These are phyloP conservation scores for Multifurca ochricompacta DNA, from an alignment of 768 basidiomycete species.

Conservation along the genomic window DNA sequence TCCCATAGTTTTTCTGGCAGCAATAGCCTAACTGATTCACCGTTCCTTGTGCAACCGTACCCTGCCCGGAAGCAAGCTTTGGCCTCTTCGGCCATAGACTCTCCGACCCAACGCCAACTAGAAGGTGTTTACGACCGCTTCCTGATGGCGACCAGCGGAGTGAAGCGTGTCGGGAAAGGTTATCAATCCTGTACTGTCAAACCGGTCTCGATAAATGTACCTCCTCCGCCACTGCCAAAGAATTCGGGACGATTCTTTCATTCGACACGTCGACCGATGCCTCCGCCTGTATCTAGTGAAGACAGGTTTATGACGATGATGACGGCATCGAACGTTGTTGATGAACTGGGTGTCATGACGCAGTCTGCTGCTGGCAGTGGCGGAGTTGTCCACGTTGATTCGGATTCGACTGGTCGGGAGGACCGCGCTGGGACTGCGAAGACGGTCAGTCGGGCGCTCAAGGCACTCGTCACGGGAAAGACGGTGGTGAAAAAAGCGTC, in stretches of 20 bases:
- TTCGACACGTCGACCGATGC: slow-evolving; percentile 47
- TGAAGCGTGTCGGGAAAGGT: slow-evolving; percentile 72
- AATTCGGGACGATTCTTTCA: slow-evolving; percentile 34
- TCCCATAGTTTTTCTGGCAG: slow-evolving; percentile 23
- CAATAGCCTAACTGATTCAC: slow-evolving; percentile 56
- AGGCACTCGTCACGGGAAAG: slow-evolving; percentile 66
- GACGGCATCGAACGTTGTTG: slow-evolving; percentile 51
- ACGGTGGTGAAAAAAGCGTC: slow-evolving; percentile 44
- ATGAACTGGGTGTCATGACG: slow-evolving; percentile 59
- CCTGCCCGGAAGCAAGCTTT: slow-evolving; percentile 37
- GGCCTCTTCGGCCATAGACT: slow-evolving; percentile 35
- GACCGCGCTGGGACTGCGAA: slow-evolving; percentile 39
- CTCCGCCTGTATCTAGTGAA: slow-evolving; percentile 64
- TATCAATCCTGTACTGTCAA: slow-evolving; percentile 65
- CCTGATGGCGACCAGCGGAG: slow-evolving; percentile 73
- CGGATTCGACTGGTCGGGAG: no score
- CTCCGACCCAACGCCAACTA: slow-evolving; percentile 50
- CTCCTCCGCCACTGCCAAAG: slow-evolving; percentile 23
- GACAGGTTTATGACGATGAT: slow-evolving; percentile 24
- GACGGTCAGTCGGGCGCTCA: slow-evolving; percentile 63
- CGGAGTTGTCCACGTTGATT: not conserved
- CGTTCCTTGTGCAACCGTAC: slow-evolving; percentile 57
- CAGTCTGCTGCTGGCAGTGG: not conserved
- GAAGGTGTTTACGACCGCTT: slow-evolving; percentile 79
- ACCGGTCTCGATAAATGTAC: slow-evolving; percentile 28